Evolutionary conservation across 2,329 filamentous ascomycete genomes (phyloP).

Genomic region (Ambrosiella beaveri): DNA sequence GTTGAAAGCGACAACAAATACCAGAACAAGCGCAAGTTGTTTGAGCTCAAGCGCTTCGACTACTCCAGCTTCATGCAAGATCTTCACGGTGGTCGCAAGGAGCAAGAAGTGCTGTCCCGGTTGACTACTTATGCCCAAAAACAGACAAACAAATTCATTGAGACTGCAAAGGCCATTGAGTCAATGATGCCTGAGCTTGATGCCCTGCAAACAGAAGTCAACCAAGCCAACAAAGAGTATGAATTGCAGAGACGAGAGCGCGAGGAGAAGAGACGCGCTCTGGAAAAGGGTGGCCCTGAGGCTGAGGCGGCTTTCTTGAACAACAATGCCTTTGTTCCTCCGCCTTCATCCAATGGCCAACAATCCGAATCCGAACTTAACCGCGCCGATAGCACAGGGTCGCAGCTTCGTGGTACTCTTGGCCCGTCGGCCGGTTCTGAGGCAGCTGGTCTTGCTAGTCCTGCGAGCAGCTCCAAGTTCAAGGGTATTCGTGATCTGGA

Average conservation of each 20-base stretch:
- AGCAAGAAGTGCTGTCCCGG: conserved; percentile 89
- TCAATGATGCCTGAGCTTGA: conserved; percentile 76
- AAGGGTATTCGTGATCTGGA: conserved; percentile 86
- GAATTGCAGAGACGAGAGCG: conserved; percentile 88
- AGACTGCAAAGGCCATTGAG: conserved; percentile 74
- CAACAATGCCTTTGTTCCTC: conserved; percentile 43
- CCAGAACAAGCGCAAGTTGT: conserved; percentile 79
- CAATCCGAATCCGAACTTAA: conserved; percentile 53
- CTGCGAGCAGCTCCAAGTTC: conserved; percentile 46
- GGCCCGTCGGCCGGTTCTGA: conserved; percentile 17
- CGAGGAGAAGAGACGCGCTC: conserved; percentile 75
- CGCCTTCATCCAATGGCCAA: conserved; percentile 26
- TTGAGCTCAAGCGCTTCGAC: conserved; percentile 94
- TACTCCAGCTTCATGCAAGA: conserved; percentile 99
- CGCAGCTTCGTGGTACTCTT: conserved; percentile 34
- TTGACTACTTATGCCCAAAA: conserved; percentile 85
- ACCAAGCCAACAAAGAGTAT: conserved; percentile 87
- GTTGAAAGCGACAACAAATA: conserved; percentile 93
- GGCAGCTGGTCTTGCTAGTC: conserved; percentile 24
- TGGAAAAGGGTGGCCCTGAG: conserved; percentile 54
- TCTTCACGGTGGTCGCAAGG: conserved; percentile 94
- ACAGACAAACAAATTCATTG: conserved; percentile 68
- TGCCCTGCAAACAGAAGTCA: conserved; percentile 74
- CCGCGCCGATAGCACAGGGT: conserved; percentile 57
- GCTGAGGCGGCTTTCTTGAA: conserved; percentile 1